Conservation (phyloP, 2,329 filamentous ascomycete genomes). For the Diaporthe sp. region DNA sequence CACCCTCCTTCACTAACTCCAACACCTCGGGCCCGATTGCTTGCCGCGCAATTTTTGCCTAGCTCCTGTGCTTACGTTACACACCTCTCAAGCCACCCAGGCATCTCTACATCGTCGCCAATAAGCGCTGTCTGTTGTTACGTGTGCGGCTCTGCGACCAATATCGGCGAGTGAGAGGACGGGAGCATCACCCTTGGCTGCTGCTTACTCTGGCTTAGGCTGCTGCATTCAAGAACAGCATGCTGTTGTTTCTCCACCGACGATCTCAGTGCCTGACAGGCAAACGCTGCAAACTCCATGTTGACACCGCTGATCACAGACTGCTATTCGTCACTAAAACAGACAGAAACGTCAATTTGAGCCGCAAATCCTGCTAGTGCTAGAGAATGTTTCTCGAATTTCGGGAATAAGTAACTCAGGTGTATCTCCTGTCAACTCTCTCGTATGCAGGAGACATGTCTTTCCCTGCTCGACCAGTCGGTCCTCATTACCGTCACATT, state of each 20-base stretch:
- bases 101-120: background rate
- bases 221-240: background rate
- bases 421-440: background rate
- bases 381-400: background rate
- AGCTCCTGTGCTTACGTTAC: background rate
- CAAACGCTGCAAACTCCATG: background rate
- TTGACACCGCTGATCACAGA: background rate
- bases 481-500: constrained; percentile 18
- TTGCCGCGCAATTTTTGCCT: background rate
- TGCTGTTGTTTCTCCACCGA: constrained; percentile 1
- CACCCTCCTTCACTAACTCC: constrained; percentile 16
- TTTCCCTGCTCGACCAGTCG: constrained; percentile 13
- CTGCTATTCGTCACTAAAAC: background rate
- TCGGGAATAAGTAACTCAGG: background rate
- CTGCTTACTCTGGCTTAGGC: background rate
- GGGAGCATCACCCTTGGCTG: background rate
- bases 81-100: constrained; percentile 13
- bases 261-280: constrained; percentile 10
- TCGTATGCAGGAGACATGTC: constrained; percentile 8
- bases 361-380: background rate
- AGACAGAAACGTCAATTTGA: background rate
- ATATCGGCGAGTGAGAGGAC: background rate
- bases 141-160: constrained; percentile 21
- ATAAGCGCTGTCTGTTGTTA: constrained; percentile 4
- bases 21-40: background rate